Percentiles rank a stretch among this genome's conserved stretches.
phyloP scores from a whole-genome alignment of 148 eudicot species.

The Persicaria maculosa region DNA sequence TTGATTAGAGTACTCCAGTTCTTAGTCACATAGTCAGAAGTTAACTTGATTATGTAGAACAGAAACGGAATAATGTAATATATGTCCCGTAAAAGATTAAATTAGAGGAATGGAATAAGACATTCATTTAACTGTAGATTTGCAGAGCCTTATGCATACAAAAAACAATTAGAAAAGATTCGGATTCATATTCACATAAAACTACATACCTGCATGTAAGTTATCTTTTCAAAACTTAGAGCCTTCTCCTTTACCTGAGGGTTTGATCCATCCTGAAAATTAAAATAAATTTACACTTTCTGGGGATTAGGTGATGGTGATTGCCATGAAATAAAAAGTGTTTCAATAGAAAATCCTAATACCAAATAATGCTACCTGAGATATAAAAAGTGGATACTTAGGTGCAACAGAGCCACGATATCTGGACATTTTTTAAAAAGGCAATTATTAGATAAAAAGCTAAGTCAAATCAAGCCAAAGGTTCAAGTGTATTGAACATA shows the following conservation, averaged over 20 bases:
- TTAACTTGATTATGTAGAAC: not conserved
- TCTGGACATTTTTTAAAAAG: constrained; percentile 28
- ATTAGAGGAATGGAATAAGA: not conserved
- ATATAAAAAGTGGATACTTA: constrained; percentile 74
- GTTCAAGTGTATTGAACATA: constrained; percentile 11
- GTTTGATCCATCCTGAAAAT: constrained; percentile 75
- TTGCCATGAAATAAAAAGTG: not conserved
- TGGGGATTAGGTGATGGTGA: not conserved
- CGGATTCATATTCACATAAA: not conserved
- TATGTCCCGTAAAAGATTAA: not conserved
- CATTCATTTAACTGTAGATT: not conserved
- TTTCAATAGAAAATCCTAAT: constrained; percentile 3
- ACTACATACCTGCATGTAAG: constrained; percentile 78
- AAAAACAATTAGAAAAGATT: not conserved
- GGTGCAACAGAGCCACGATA: constrained; percentile 51
- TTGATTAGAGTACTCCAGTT: constrained; percentile 4
- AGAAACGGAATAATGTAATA: constrained; percentile 4
- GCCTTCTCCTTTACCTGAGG: constrained; percentile 65
- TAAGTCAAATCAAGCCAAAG: constrained; percentile 7
- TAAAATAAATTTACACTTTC: not conserved
- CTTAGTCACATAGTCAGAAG: not conserved
- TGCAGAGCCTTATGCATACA: not conserved
- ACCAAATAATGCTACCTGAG: constrained; percentile 50
- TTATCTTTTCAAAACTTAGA: constrained; percentile 60
- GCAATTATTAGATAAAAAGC: constrained; percentile 10